Conservation (phyloP, 805 yeast genomes). For the Sugiyamaella boreocaroliniensis region DNA sequence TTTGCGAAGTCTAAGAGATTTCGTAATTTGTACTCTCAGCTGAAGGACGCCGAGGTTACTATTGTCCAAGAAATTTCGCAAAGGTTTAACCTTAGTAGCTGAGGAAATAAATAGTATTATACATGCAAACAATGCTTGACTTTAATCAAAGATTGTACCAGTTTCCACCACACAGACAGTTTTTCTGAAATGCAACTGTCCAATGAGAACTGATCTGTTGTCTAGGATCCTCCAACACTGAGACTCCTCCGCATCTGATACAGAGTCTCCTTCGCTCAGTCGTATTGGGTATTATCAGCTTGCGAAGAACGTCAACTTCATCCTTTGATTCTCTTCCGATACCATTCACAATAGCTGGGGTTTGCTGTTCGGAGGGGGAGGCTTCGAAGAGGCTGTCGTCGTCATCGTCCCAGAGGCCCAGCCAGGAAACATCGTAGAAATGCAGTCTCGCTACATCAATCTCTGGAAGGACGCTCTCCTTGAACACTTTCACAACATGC, state of each 20-base stretch:
- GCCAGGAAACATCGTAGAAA: constrained; percentile 63
- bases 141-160: constrained; percentile 37
- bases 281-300: constrained; percentile 33
- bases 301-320: constrained; percentile 33
- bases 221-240: constrained; percentile 35
- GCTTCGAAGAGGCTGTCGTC: constrained; percentile 21
- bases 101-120: neutral
- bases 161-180: constrained; percentile 72
- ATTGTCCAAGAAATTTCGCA: constrained; percentile 2
- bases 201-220: constrained; percentile 33
- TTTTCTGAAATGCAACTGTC: constrained; percentile 64
- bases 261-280: constrained; percentile 39
- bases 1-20: constrained; percentile 20
- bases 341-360: neutral
- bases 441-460: constrained; percentile 49
- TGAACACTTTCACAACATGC: constrained; percentile 43
- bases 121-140: neutral
- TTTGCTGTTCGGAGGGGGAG: constrained; percentile 1
- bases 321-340: neutral
- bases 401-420: constrained; percentile 35
- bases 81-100: neutral
- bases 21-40: constrained; percentile 17
- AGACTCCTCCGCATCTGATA: constrained; percentile 47
- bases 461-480: constrained; percentile 38
- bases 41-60: constrained; percentile 16